phyloP scores from a whole-genome alignment of 2,329 filamentous ascomycete genomes.

The Pseudogymnoascus sp. region DNA sequence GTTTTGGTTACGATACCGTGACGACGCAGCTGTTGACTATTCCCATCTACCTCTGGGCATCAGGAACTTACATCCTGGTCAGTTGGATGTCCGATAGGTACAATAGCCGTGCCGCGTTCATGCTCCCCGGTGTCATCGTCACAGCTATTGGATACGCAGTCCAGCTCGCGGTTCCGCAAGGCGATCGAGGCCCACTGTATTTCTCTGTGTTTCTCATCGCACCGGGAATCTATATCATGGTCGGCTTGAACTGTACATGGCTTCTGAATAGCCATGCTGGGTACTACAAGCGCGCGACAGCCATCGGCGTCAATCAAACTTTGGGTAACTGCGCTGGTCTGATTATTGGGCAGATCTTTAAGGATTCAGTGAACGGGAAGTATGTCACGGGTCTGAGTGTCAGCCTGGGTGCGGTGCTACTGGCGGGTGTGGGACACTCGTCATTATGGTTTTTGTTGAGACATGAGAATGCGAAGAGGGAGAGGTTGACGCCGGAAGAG shows the following conservation, averaged over 20 bases:
- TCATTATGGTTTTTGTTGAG: conserved; percentile 18
- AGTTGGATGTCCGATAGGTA: conserved; percentile 41
- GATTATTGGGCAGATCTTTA: conserved; percentile 15
- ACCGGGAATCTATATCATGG: conserved; percentile 40
- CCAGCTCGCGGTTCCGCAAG: conserved; percentile 8
- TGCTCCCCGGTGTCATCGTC: conserved; percentile 10
- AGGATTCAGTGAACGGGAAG: conserved; percentile 18
- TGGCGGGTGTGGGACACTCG: conserved; percentile 19
- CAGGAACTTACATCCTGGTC: conserved; percentile 36
- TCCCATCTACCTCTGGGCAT: conserved; percentile 48
- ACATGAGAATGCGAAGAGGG: conserved; percentile 19
- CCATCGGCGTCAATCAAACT: conserved; percentile 39
- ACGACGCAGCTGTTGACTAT: conserved; percentile 48
- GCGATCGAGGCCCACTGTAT: background rate
- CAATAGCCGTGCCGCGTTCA: conserved; percentile 8
- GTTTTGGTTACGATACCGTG: conserved; percentile 44
- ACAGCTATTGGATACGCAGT: conserved; percentile 14
- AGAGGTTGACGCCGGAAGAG: conserved; percentile 20
- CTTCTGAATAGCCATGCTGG: conserved; percentile 39
- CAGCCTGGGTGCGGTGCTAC: conserved; percentile 19
- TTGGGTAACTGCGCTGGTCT: conserved; percentile 39
- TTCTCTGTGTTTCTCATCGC: conserved; percentile 21
- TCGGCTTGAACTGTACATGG: conserved; percentile 41
- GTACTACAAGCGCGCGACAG: conserved; percentile 39
- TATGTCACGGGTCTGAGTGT: conserved; percentile 21